A percentile compares a stretch with the other conserved stretches of the same genome.
Evolutionary conservation across 2,329 filamentous ascomycete genomes (phyloP).

Genomic region (Falciphora oryzae): DNA sequence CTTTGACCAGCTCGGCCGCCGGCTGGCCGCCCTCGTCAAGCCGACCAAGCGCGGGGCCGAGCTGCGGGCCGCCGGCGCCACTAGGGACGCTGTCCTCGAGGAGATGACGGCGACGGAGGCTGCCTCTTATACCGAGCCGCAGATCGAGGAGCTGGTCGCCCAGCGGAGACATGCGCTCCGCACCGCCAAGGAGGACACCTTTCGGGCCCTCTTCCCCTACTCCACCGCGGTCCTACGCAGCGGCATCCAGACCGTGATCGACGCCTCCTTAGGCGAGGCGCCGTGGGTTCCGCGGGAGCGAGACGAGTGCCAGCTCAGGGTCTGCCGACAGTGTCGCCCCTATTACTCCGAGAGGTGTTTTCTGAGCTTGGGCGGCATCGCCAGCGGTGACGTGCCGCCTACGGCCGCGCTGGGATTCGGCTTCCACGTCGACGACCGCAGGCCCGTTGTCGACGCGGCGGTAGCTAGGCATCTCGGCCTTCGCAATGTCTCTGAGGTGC

Average conservation of each 20-base stretch:
- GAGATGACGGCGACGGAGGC: slow-evolving; percentile 36
- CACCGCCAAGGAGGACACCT: background rate
- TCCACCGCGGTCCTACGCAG: background rate
- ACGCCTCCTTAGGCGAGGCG: background rate
- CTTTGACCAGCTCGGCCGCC: slow-evolving; percentile 30
- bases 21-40: slow-evolving; percentile 26
- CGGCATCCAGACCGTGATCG: background rate
- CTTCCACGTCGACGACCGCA: slow-evolving; percentile 37
- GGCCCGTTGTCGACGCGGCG: slow-evolving; percentile 37
- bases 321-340: slow-evolving; percentile 45
- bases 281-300: slow-evolving; percentile 9
- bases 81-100: slow-evolving; percentile 38
- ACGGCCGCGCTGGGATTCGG: slow-evolving; percentile 46
- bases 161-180: slow-evolving; percentile 30
- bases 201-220: background rate
- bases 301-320: slow-evolving; percentile 44
- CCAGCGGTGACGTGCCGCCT: slow-evolving; percentile 43
- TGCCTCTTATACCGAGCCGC: slow-evolving; percentile 37
- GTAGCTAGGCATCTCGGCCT: slow-evolving; percentile 35
- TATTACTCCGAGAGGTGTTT: slow-evolving; percentile 36
- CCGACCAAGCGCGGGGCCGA: slow-evolving; percentile 34
- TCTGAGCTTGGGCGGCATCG: slow-evolving; percentile 44
- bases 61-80: slow-evolving; percentile 24
- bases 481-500: slow-evolving; percentile 15
- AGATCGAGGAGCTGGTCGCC: slow-evolving; percentile 40